Base-by-base conservation (phyloP, 2,329 filamentous ascomycete species). In the Sporothrix sp. region DNA sequence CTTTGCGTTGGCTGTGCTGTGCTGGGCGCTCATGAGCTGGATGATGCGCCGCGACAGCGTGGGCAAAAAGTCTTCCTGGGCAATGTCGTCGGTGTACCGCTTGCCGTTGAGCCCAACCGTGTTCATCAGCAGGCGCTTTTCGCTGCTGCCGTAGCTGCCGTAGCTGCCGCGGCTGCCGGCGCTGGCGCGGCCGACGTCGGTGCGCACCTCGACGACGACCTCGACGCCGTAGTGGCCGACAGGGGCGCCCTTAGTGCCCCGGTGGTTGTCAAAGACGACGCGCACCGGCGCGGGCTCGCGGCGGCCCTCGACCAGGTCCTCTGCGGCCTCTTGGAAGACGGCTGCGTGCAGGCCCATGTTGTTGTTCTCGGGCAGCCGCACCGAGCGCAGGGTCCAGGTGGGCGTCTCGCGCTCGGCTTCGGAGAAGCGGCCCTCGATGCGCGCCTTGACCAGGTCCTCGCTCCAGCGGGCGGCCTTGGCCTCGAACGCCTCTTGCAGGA, bases 381-480 rank as follows among this genome's bases (percentile, higher is more conserved):
- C 76, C 18, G 82, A 85, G 33, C 88, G 79, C 28, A 94, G 76
- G 28, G 85, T 85, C 89, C 88, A 96, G 58, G 78, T 81, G 14
- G 82, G 75, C 52, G 84, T 79, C 64, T 95, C 88, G 52, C 90
- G 80, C 68, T 95, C 87, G n/a, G 71, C 65, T 63, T 95, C 89
- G 0, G 85, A 71, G 60, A 94, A 95, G 10, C 90, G 79, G 6
- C 82, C 85, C 66, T 96, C 91, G 13, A 96, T 81, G 56, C 84
- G 81, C 8, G 90, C 89, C 67, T 91, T 94, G 43, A 82, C 80
- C 11, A 96, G 74, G 57, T 97, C 93, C 66, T 97, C 91, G 25
- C 81, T 81, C 66, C 87, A 82, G 54, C 84, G 86, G 16, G 74
- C 71, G 1, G 85, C 87, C 63, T 83, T 90, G 23, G 82, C 82